Base-by-base conservation (phyloP, 176 grass and related monocot genomes). In the Ampelocalamus luodianensis region DNA sequence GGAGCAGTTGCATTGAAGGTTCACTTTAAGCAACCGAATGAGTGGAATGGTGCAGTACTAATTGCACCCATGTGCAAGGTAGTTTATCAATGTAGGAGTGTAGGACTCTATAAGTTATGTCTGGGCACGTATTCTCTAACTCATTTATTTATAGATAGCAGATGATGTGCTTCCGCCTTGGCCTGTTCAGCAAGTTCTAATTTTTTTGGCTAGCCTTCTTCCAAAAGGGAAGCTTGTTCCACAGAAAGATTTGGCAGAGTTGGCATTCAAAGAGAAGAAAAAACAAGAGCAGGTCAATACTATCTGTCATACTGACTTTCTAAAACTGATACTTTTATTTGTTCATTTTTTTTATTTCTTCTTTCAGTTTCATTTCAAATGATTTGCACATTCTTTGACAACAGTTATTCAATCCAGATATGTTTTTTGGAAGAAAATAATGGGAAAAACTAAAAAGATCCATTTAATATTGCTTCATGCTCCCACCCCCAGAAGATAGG, bases 21-120 rank as follows among this genome's bases (percentile, higher is more conserved):
- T 68, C 93, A 95, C 63, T 93, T 95, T 40, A 98, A 95, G n/a
- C 91, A 98, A 87, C 93, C 86, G 36, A 82, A 89, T 87, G 84
- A 79, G 45, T 95, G 96, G 96, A 85, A 92, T 89, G 93, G 96
- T 85, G 93, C 96, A 80, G 87, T 98, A 64, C 79, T 98, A 69
- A 89, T 98, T 78, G 93, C 96, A 87, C 96, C 96, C 45, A 98
- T 98, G 96, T 98, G 96, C 39, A 95, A 98, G 93, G 96, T 98
- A 92, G 51, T 74, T 70, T 83, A n/a, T 61, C 60, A 18, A 53
- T 38, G 1, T 72, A 26, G 56, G 77, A 20, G 37, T 15, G 38
- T 29, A 68, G 42, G 29, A 29, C 29, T 44, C 18, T n/a, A n/a
- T n/a, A n/a, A n/a, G n/a, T n/a, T n/a, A n/a, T n/a, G n/a, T n/a